Evolutionary conservation across 2,329 filamentous ascomycete genomes (phyloP).

Genomic region (Apiospora kogelbergensis): DNA sequence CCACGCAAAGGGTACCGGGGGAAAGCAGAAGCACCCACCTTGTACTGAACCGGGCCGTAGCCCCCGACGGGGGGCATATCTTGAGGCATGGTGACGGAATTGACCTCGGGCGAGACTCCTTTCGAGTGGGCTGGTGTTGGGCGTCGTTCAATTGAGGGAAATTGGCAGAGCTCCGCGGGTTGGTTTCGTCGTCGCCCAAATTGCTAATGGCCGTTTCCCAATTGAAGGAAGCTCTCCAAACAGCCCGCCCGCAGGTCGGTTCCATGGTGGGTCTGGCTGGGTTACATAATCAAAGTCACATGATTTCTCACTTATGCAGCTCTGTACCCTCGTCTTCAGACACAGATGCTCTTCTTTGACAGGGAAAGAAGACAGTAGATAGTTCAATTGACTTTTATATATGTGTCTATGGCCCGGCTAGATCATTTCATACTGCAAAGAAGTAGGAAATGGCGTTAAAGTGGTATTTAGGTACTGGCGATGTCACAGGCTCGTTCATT

Average conservation of each 20-base stretch:
- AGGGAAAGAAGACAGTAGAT: too few relatives aligned
- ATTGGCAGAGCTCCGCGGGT: neutral
- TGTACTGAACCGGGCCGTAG: constrained; percentile 96
- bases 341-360: neutral
- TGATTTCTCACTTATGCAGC: neutral
- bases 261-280: neutral
- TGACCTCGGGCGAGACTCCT: neutral
- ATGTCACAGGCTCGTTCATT: too few relatives aligned
- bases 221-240: neutral
- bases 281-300: constrained; percentile 10
- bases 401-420: too few relatives aligned
- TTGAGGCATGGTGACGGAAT: constrained; percentile 74
- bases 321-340: neutral
- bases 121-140: neutral
- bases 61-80: constrained; percentile 95
- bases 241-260: neutral
- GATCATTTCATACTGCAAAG: too few relatives aligned
- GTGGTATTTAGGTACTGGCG: too few relatives aligned
- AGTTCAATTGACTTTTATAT: too few relatives aligned
- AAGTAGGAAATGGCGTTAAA: too few relatives aligned
- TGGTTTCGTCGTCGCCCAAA: neutral
- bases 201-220: neutral
- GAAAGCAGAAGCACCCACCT: constrained; percentile 56
- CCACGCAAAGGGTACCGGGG: neutral
- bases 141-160: constrained; percentile 1